A percentile compares a stretch with the other conserved stretches of the same genome.
Evolutionary conservation across 1,139 yeast genomes (phyloP).

Genomic region (Eremothecium coryli): DNA sequence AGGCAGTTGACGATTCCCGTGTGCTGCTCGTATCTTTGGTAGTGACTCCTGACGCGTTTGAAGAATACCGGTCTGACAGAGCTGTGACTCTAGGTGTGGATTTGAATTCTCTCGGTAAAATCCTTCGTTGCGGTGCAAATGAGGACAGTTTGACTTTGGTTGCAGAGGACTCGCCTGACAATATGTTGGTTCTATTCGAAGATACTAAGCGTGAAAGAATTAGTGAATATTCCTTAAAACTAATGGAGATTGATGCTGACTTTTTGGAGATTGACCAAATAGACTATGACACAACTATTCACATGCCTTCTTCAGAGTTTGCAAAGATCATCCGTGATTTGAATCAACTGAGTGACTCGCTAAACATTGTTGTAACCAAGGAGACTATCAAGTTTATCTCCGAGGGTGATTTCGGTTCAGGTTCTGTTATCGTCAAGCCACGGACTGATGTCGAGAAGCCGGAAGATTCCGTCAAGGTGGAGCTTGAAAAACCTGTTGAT

Average conservation of each 20-base stretch:
- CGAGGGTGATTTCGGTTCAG: conserved; percentile 89
- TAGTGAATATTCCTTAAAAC: conserved; percentile 82
- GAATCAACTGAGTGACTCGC: conserved; percentile 75
- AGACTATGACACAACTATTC: conserved; percentile 79
- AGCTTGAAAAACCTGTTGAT: conserved; percentile 78
- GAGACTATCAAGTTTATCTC: conserved; percentile 86
- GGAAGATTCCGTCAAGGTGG: conserved; percentile 63
- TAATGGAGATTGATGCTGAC: conserved; percentile 96
- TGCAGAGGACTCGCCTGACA: conserved; percentile 88
- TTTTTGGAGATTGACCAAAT: conserved; percentile 89
- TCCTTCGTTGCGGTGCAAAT: conserved; percentile 84
- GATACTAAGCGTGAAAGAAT: conserved; percentile 85
- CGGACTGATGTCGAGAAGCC: conserved; percentile 73
- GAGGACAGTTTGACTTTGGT: conserved; percentile 80
- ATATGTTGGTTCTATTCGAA: conserved; percentile 75
- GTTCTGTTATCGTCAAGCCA: conserved; percentile 80
- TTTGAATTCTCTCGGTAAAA: conserved; percentile 74
- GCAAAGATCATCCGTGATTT: conserved; percentile 86
- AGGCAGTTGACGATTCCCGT: conserved; percentile 96
- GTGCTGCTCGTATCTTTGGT: conserved; percentile 82
- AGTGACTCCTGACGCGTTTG: conserved; percentile 85
- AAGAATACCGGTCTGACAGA: conserved; percentile 91
- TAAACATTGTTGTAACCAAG: conserved; percentile 78
- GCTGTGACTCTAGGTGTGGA: conserved; percentile 89
- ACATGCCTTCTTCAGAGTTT: conserved; percentile 83